These are phyloP conservation scores for Stereum hirsutum DNA, from an alignment of 1,284 basidiomycete genomes.

Conservation along the genomic window DNA sequence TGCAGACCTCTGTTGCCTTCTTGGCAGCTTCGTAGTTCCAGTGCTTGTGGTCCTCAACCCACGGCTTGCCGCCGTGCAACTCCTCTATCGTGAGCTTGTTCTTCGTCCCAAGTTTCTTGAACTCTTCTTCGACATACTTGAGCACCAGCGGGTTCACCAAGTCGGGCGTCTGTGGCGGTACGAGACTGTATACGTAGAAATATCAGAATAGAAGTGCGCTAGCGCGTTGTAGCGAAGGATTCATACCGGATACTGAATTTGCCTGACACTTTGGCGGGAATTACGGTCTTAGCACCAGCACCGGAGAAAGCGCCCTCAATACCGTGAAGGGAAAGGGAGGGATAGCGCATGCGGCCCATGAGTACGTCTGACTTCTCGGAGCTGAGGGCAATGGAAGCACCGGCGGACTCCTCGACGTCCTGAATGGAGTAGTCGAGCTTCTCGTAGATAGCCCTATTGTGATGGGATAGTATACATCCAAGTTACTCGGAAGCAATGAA, in stretches of 20 bases:
- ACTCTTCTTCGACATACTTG: slow-evolving; percentile 69
- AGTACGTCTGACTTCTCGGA: slow-evolving; percentile 78
- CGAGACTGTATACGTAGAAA: slow-evolving; percentile 39
- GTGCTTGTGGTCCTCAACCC: slow-evolving; percentile 79
- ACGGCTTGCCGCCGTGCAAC: slow-evolving; percentile 83
- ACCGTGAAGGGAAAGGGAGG: slow-evolving; percentile 89
- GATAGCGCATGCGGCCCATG: slow-evolving; percentile 87
- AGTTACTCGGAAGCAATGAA: background rate
- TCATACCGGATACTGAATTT: slow-evolving; percentile 88
- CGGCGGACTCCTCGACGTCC: slow-evolving; percentile 79
- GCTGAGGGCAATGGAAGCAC: slow-evolving; percentile 70
- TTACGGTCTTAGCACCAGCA: slow-evolving; percentile 89
- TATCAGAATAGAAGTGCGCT: background rate
- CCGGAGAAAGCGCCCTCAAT: slow-evolving; percentile 96
- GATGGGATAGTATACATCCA: background rate
- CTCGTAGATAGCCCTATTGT: slow-evolving; percentile 52
- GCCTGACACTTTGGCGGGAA: slow-evolving; percentile 83
- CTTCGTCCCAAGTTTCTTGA: slow-evolving; percentile 79
- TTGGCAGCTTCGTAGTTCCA: slow-evolving; percentile 95
- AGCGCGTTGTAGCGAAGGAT: no score
- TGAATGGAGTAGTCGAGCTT: slow-evolving; percentile 65
- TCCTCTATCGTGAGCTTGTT: slow-evolving; percentile 65
- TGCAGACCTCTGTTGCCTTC: slow-evolving; percentile 71
- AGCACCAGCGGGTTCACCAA: slow-evolving; percentile 65
- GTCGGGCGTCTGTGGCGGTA: slow-evolving; percentile 85